Percentiles rank a stretch among this genome's conserved stretches.
Conservation (phyloP, 495 filamentous ascomycete species). For the Neurospora pannonica region DNA sequence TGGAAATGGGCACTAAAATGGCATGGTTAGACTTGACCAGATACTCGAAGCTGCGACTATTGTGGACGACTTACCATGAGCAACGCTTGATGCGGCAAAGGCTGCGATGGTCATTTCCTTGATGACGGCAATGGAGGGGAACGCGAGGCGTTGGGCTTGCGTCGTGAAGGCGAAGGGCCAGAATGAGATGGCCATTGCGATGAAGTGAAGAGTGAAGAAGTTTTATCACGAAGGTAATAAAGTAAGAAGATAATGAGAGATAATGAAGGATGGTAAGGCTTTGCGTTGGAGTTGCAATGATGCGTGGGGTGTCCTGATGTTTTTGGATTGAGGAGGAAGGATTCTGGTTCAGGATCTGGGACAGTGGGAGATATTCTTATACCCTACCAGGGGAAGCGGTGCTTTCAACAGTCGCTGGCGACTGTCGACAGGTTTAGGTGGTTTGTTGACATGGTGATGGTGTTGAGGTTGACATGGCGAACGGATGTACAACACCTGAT, state of each 20-base stretch:
- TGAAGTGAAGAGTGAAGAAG: background rate
- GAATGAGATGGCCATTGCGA: background rate
- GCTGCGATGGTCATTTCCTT: background rate
- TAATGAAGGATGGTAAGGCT: background rate
- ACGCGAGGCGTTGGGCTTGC: background rate
- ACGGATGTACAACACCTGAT: background rate
- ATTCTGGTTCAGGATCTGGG: background rate
- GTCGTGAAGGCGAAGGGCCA: background rate
- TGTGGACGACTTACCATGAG: background rate
- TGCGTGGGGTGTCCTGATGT: background rate
- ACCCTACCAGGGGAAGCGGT: background rate
- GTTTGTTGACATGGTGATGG: background rate
- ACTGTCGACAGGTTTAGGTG: background rate
- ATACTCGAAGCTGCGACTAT: background rate
- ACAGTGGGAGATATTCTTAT: background rate
- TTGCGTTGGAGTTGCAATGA: background rate
- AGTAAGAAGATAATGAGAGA: background rate
- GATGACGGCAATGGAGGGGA: background rate
- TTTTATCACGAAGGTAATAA: background rate
- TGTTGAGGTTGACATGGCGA: background rate
- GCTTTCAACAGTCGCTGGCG: background rate
- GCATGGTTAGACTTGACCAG: background rate
- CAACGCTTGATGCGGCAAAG: background rate
- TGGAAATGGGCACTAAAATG: background rate
- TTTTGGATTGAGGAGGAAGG: background rate